These are phyloP conservation scores for Coemansia sp. DNA, from an alignment of 371 early-diverging fungal species.

Conservation along the genomic window DNA sequence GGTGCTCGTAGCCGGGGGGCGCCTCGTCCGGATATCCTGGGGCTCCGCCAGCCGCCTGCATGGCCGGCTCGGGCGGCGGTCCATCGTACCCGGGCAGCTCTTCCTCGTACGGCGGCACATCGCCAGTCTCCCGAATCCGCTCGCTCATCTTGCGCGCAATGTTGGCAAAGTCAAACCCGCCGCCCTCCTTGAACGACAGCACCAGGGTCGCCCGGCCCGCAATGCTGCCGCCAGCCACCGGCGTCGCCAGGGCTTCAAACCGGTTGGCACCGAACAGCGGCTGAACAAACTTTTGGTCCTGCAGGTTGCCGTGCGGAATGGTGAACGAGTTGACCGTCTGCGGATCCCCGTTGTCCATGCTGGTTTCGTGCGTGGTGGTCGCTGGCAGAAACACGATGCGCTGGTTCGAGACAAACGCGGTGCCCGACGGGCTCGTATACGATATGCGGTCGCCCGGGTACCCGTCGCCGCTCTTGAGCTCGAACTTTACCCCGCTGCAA, in stretches of 20 bases:
- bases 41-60: neutral
- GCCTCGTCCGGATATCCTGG: constrained; percentile 32
- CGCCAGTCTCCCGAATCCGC: constrained; percentile 30
- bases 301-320: constrained; percentile 25
- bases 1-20: constrained; percentile 36
- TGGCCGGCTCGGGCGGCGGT: neutral
- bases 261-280: constrained; percentile 44
- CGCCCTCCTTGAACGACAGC: constrained; percentile 47
- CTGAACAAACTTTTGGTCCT: constrained; percentile 27
- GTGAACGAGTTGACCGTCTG: constrained; percentile 35
- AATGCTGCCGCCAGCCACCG: constrained; percentile 21
- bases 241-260: constrained; percentile 23
- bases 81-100: constrained; percentile 37
- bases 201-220: constrained; percentile 9
- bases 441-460: constrained; percentile 33
- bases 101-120: constrained; percentile 33
- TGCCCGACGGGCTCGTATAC: constrained; percentile 25
- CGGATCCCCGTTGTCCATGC: constrained; percentile 4
- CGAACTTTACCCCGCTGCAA: constrained; percentile 45
- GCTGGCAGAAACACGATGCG: constrained; percentile 41
- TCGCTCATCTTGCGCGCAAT: constrained; percentile 37
- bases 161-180: constrained; percentile 44
- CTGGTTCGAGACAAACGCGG: constrained; percentile 45
- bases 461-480: constrained; percentile 36
- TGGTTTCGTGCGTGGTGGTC: constrained; percentile 22